Conservation (phyloP, 2,329 filamentous ascomycete genomes). For the Stenocarpella maydis region DNA sequence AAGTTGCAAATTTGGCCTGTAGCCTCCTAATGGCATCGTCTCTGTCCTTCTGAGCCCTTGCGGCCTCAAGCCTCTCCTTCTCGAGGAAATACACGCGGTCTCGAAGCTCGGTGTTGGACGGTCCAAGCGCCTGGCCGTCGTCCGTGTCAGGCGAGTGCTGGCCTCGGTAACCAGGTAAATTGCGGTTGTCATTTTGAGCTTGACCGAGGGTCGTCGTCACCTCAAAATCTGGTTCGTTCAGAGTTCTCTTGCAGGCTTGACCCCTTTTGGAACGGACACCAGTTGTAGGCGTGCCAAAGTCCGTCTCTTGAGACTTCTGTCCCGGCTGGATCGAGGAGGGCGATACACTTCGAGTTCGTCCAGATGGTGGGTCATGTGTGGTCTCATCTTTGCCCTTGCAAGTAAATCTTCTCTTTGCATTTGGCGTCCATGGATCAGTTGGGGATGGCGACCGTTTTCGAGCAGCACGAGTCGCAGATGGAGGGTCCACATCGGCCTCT, state of each 20-base stretch:
- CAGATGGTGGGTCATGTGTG: background rate
- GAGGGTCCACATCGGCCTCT: background rate
- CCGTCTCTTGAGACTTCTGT: background rate
- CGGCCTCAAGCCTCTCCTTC: background rate
- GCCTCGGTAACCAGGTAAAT: background rate
- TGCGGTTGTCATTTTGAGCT: background rate
- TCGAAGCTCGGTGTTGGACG: background rate
- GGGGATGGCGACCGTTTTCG: slow-evolving; percentile 27
- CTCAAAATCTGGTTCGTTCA: background rate
- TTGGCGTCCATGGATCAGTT: background rate
- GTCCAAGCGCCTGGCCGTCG: background rate
- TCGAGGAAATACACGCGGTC: background rate
- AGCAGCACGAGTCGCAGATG: background rate
- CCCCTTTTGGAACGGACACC: background rate
- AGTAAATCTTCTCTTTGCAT: slow-evolving; percentile 11
- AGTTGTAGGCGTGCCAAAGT: no score
- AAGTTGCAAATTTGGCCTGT: background rate
- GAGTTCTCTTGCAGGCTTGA: background rate
- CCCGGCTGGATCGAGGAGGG: background rate
- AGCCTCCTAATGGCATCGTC: background rate
- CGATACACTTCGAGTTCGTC: background rate
- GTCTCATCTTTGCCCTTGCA: background rate
- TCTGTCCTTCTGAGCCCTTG: background rate
- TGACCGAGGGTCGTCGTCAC: background rate
- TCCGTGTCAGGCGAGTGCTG: no score